Evolutionary conservation across 108 stramenopile genomes (phyloP), one percentile per base, ranked within the genome.

Genomic region (Skeletonema grethae): DNA sequence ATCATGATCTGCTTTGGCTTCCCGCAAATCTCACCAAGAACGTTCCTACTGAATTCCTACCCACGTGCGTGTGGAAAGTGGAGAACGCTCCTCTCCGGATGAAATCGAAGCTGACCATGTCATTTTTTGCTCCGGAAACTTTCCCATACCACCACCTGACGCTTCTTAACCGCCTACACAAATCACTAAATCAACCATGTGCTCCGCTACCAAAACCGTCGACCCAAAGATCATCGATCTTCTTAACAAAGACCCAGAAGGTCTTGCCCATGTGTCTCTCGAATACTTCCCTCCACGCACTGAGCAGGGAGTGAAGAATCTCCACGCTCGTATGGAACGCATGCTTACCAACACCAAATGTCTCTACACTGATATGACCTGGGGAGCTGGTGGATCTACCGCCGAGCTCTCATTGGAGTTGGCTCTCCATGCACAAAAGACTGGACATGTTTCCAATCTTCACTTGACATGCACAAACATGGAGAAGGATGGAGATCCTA

Each of bases 391-490:
- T 34, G 99, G 99, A 18, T 96, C 95, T 63, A 99, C 99, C 20
- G 95, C 97, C 13, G 97, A 98, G 4, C 85, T 99, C 29, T 97
- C 97, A 9, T 65, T 99, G 66, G 88, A 98, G 18, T 81, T 99
- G 34, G 92, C 94, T 22, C 60, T 86, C 11, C 85, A 96, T 62
- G 87, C 90, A 8, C 90, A 96, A 46, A 64, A 86, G 43, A 79
- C 83, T 25, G 99, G 99, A 29, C 95, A 97, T 56, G 91, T 96
- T 15, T 84, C 97, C 59, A 99, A 99, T 82, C 96, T 99, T 96
- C 99, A 99, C 78, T 76, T 99, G 72, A 99, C 99, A 4, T 99
- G 99, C 90, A 99, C 99, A 68, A 99, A 99, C 86, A 97, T 99
- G 96, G 92, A 95, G 61, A 85, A 78, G 55, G 88, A 86, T 63